phyloP scores from a whole-genome alignment of 164 flowering plant species.

The Liquidambar formosana region DNA sequence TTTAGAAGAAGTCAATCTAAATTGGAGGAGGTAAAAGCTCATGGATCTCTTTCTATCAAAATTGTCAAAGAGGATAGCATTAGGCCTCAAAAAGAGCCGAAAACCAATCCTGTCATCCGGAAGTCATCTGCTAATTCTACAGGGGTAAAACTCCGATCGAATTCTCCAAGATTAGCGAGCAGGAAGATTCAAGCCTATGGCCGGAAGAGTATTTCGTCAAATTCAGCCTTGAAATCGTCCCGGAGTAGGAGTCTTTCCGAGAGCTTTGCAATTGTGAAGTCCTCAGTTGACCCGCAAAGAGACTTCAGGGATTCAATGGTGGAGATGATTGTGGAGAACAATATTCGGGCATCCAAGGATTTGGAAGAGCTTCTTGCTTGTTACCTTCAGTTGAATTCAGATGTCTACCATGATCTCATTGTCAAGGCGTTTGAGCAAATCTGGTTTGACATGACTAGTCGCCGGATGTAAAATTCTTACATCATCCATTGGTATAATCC shows the following conservation, averaged over 20 bases:
- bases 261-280: conserved; percentile 36
- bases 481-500: neutral
- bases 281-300: conserved; percentile 45
- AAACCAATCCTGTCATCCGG: conserved; percentile 12
- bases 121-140: conserved; percentile 24
- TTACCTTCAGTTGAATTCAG: conserved; percentile 37
- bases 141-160: conserved; percentile 36
- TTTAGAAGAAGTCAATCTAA: conserved; percentile 12
- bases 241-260: conserved; percentile 23
- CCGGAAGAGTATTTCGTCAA: conserved; percentile 21
- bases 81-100: conserved; percentile 24
- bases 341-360: conserved; percentile 35
- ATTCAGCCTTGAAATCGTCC: neutral
- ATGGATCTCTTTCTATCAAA: conserved; percentile 24
- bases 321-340: conserved; percentile 53
- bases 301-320: conserved; percentile 63
- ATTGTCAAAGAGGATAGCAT: conserved; percentile 23
- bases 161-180: conserved; percentile 32
- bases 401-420: conserved; percentile 37
- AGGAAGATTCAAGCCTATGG: conserved; percentile 24
- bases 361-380: conserved; percentile 46
- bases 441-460: conserved; percentile 29
- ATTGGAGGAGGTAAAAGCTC: conserved; percentile 14
- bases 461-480: conserved; percentile 10
- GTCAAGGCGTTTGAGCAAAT: conserved; percentile 42